These are phyloP conservation scores for Fusarium coffeatum DNA, from an alignment of 2,329 filamentous ascomycete genomes.

Conservation along the genomic window DNA sequence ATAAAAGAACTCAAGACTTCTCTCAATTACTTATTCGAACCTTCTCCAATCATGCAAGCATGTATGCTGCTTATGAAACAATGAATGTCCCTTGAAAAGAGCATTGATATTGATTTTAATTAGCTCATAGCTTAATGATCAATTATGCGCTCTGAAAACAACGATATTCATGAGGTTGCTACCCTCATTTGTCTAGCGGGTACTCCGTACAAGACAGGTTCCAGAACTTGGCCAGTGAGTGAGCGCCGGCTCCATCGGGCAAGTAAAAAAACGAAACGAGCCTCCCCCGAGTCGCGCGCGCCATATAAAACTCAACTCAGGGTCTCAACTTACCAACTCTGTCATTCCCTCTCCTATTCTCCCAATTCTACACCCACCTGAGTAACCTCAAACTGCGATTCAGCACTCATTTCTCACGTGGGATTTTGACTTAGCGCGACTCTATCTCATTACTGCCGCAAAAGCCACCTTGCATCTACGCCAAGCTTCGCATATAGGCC, in stretches of 20 bases:
- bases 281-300: slow-evolving; percentile 30
- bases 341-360: background rate
- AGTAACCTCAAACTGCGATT: background rate
- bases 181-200: slow-evolving; percentile 22
- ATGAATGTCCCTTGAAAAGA: background rate
- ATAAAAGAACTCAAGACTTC: background rate
- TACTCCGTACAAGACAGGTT: slow-evolving; percentile 16
- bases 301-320: slow-evolving; percentile 45
- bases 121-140: background rate
- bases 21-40: background rate
- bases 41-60: background rate
- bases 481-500: background rate
- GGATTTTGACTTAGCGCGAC: background rate
- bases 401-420: background rate
- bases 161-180: slow-evolving; percentile 23
- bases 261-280: slow-evolving; percentile 31
- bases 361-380: background rate
- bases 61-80: background rate
- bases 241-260: slow-evolving; percentile 35
- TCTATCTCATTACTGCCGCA: background rate
- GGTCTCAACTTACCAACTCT: slow-evolving; percentile 24
- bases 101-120: background rate
- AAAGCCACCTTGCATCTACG: slow-evolving; percentile 4
- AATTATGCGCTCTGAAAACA: slow-evolving; percentile 1
- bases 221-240: slow-evolving; percentile 37